These are phyloP conservation scores for Talaromyces pinophilus DNA, from an alignment of 2,329 filamentous ascomycete species.

Conservation along the genomic window DNA sequence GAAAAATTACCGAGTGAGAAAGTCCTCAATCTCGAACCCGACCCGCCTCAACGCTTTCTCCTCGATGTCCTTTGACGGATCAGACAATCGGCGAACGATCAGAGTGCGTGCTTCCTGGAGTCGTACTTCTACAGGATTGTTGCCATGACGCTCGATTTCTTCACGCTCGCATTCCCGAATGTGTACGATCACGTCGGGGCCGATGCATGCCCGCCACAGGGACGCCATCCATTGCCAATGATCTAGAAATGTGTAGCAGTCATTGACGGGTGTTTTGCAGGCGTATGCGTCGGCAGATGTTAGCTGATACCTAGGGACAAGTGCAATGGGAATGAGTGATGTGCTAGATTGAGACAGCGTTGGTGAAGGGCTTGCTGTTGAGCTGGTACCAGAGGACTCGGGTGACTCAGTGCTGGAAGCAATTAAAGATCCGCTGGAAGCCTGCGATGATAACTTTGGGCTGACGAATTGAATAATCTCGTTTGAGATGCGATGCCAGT, in stretches of 20 bases:
- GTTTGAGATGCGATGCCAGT: constrained; percentile 74
- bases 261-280: constrained; percentile 69
- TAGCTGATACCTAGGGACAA: constrained; percentile 79
- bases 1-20: constrained; percentile 46
- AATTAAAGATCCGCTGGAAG: constrained; percentile 24
- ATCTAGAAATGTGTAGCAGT: constrained; percentile 77
- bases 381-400: constrained; percentile 30
- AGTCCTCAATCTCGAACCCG: constrained; percentile 86
- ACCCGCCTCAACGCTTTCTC: constrained; percentile 72
- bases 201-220: constrained; percentile 83
- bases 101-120: constrained; percentile 52
- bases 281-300: constrained; percentile 76
- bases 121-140: constrained; percentile 57
- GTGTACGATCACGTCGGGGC: constrained; percentile 64
- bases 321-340: constrained; percentile 63
- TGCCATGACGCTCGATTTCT: constrained; percentile 45
- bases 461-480: constrained; percentile 66
- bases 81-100: constrained; percentile 53
- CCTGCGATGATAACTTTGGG: constrained; percentile 26
- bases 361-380: constrained; percentile 14
- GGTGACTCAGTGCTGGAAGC: constrained; percentile 16
- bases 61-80: constrained; percentile 51
- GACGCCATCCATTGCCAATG: constrained; percentile 98
- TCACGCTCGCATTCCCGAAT: constrained; percentile 45
- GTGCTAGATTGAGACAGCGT: constrained; percentile 10